Conservation (phyloP, 495 filamentous ascomycete genomes). For the Aspergillus wentii region DNA sequence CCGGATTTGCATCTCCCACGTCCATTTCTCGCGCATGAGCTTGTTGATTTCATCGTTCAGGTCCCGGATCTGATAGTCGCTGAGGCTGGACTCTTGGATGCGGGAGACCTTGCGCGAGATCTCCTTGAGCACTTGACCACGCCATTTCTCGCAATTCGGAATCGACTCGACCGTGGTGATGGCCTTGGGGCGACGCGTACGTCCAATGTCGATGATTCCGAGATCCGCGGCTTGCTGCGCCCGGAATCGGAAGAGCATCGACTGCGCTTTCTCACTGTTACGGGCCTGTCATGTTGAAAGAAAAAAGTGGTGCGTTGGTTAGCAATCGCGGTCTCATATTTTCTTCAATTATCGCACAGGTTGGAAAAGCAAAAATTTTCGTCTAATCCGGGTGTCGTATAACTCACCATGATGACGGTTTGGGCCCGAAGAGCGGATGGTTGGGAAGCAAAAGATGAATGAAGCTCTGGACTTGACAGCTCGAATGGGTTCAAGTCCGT, state of each 20-base stretch:
- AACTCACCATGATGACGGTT: conserved; percentile 33
- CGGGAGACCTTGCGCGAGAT: conserved; percentile 92
- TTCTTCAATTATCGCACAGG: too few species aligned
- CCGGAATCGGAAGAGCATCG: conserved; percentile 99
- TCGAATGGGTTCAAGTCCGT: too few species aligned
- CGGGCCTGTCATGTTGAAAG: conserved; percentile 47
- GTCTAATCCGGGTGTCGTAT: too few species aligned
- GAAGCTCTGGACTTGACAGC: too few species aligned
- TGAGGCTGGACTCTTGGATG: conserved; percentile 84
- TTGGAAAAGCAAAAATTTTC: too few species aligned
- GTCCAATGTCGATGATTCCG: conserved; percentile 91
- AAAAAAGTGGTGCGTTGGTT: too few species aligned
- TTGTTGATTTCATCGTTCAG: conserved; percentile 99
- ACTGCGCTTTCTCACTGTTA: conserved; percentile 97
- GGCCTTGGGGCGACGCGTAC: conserved; percentile 80
- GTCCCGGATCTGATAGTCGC: conserved; percentile 95
- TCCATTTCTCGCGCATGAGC: conserved; percentile 95
- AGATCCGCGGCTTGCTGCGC: conserved; percentile 94
- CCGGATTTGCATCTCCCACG: conserved; percentile 96
- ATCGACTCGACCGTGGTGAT: conserved; percentile 83
- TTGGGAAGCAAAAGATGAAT: too few species aligned
- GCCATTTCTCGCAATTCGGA: conserved; percentile 93
- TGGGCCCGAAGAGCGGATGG: conserved; percentile 11
- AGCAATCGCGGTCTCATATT: too few species aligned
- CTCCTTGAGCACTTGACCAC: conserved; percentile 94